Evolutionary conservation across 768 basidiomycete species (phyloP), one percentile per base, ranked within the genome.

Genomic region (Cystofilobasidium capitatum): DNA sequence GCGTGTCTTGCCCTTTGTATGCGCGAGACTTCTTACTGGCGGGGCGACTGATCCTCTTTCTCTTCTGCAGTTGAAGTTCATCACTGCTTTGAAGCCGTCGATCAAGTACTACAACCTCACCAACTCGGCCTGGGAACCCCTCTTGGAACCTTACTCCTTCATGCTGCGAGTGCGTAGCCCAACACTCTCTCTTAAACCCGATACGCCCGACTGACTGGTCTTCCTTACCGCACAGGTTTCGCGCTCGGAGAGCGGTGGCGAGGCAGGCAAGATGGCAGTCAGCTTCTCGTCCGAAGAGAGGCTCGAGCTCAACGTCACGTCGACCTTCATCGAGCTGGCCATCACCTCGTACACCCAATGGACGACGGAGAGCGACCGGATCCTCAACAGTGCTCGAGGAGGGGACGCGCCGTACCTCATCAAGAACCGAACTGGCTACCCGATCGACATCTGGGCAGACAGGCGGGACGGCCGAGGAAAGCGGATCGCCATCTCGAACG

Each of bases 81-180:
- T 86, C 8, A 88, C 88, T 0, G 86, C 87, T 0, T 80, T 97
- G 73, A 85, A 86, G 29, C 86, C 85, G 3, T 85, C 86, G 59
- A 87, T 96, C 75, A 91, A 86, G 68, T 99, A 96, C 74, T 99
- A 91, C 90, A 99, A 99, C 76, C 77, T 98, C 59, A 86, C 87
- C 29, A 97, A 96, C 74, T 98, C 96, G 58, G 91, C 98, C 73
- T 99, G 96, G 91, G 96, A 98, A 77, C 94, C 96, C 36, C 71
- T 99, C 63, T 89, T 94, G 70, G 96, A 99, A 74, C 96, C 96
- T 3, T 99, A 94, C 93, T 87, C 85, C 22, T 88, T 96, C 71
- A 85, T 86, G 13, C 75, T 88, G 57, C 81, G 82, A 67, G 89
- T 91, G 73, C 72, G 65, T 60, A 24, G 14, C 33, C 24, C 59